Percentiles rank a stretch among this genome's conserved stretches.
phyloP scores from a whole-genome alignment of 257 asterid genomes.

The Lithospermum erythrorhizon region DNA sequence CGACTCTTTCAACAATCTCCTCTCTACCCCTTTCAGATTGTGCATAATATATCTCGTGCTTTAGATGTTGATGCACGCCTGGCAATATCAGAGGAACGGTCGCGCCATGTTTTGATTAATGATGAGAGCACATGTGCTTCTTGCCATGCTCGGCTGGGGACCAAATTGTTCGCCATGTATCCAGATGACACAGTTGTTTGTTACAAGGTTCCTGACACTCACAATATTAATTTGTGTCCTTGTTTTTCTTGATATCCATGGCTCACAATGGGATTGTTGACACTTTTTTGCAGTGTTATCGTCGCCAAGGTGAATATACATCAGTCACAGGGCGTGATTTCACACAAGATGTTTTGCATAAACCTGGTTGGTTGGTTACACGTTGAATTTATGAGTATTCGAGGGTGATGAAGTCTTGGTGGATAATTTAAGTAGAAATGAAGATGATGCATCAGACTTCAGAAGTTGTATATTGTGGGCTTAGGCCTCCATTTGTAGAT shows the following conservation, averaged over 20 bases:
- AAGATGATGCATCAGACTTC: too few relatives aligned
- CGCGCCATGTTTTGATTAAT: slow-evolving; percentile 70
- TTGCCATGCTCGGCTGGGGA: slow-evolving; percentile 93
- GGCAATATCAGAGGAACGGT: slow-evolving; percentile 89
- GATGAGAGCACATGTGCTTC: slow-evolving; percentile 87
- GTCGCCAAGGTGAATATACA: slow-evolving; percentile 82
- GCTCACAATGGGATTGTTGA: neutral
- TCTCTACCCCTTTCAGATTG: slow-evolving; percentile 38
- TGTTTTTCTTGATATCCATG: neutral
- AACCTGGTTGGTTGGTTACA: slow-evolving; percentile 89
- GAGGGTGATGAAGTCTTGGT: too few relatives aligned
- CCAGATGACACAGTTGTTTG: slow-evolving; percentile 95
- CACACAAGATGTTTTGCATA: slow-evolving; percentile 42
- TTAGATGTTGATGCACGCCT: slow-evolving; percentile 66
- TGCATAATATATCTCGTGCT: slow-evolving; percentile 70
- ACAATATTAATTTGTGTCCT: neutral
- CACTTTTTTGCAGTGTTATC: slow-evolving; percentile 62
- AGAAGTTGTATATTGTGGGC: too few relatives aligned
- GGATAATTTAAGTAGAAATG: too few relatives aligned
- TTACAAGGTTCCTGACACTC: slow-evolving; percentile 57
- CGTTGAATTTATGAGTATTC: slow-evolving; percentile 27
- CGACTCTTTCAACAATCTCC: neutral
- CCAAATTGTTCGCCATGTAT: slow-evolving; percentile 92
- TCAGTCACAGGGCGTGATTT: slow-evolving; percentile 65
- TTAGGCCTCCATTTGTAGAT: too few relatives aligned